Evolutionary conservation across 2,329 filamentous ascomycete species (phyloP), one percentile per base, ranked within the genome.

Genomic region (Claviceps capensis): DNA sequence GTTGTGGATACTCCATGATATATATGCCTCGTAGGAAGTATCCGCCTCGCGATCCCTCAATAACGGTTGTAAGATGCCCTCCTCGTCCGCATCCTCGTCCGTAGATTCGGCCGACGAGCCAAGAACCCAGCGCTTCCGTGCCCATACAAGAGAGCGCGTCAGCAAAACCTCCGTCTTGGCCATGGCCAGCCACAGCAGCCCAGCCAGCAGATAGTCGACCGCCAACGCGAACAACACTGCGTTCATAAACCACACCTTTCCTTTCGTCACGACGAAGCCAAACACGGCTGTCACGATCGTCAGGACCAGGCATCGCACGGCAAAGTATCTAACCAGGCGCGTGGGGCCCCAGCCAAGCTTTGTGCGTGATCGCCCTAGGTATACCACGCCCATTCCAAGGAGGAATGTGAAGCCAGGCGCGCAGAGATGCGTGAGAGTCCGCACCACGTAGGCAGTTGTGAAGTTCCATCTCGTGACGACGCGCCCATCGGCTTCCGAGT

Each of bases 341-440:
- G 48, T 26, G 1, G 61, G 46, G 5, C 65, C 60, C 72, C 72
- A 74, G 0, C 69, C 69, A 2, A 72, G 60, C 14, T 58, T 61
- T 14, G 61, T 59, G 4, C 72, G 66, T 26, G 72, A 72, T n/a
- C 64, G 62, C 4, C 69, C 66, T 13, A 74, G 69, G 54, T 72
- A 73, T 0, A 68, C 71, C 9, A 72, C 61, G 7, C 72, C 72
- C 57, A 72, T 66, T 23, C 72, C 72, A 4, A 74, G 61, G n/a
- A 74, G 59, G 40, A 74, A 69, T 0, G 67, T 69, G 54, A 74
- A 73, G 7, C 72, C 72, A 0, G 72, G 62, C 1, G 67, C 72
- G 60, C 72, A 74, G 6, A 74, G 63, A 22, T 74, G 72, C 0
- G 71, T 70, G 4, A 74, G 58, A 0, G 67, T 67, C 7, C 72